Evolutionary conservation across 306 rosid species (phyloP).

Genomic region (Medicago ruthenica): DNA sequence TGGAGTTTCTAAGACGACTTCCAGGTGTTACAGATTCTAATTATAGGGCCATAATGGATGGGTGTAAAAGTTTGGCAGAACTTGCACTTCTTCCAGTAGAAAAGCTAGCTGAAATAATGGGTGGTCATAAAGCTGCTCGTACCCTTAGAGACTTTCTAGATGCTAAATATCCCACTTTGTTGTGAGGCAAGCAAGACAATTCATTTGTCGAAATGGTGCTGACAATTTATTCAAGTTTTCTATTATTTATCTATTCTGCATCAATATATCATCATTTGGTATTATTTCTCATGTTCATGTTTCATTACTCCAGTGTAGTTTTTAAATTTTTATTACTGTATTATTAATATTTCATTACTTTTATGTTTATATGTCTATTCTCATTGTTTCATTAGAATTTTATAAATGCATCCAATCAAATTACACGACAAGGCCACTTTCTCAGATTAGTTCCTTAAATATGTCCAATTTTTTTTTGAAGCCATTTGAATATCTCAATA

Average conservation of each 20-base stretch:
- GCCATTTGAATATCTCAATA: no score
- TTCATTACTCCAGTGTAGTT: conserved; percentile 34
- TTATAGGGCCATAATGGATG: conserved; percentile 90
- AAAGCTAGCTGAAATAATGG: conserved; percentile 81
- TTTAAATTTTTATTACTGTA: conserved; percentile 14
- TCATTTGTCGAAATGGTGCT: conserved; percentile 27
- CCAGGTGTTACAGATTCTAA: conserved; percentile 92
- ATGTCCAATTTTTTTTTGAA: no score
- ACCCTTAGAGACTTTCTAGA: conserved; percentile 91
- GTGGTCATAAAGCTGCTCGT: conserved; percentile 94
- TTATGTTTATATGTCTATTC: not conserved
- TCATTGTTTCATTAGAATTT: conserved; percentile 5
- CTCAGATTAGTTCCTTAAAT: no score
- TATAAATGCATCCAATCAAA: no score
- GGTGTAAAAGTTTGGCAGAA: conserved; percentile 87
- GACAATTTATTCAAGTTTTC: conserved; percentile 19
- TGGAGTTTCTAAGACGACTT: conserved; percentile 92
- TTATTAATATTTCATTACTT: not conserved
- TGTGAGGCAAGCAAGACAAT: conserved; percentile 46
- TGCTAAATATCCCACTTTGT: conserved; percentile 93
- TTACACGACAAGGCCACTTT: no score
- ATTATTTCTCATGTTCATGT: conserved; percentile 6
- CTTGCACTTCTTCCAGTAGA: conserved; percentile 85
- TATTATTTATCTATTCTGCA: conserved; percentile 27
- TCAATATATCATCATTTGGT: conserved; percentile 17